Conservation (phyloP, 2,329 filamentous ascomycete species). For the Talaromyces albobiverticillius region DNA sequence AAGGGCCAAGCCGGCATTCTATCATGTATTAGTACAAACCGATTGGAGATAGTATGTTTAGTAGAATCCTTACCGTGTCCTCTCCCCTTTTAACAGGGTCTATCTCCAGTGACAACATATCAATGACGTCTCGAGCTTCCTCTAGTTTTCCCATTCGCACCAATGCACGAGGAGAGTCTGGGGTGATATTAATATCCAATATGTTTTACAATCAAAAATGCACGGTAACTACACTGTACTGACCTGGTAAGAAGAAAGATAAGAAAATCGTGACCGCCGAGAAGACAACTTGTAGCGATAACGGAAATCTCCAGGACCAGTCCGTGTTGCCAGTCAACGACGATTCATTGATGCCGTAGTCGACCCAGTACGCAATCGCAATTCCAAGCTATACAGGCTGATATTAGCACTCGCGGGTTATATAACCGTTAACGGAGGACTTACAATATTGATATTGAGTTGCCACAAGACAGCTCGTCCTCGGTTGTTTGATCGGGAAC, state of each 20-base stretch:
- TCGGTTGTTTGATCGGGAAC: constrained; percentile 15
- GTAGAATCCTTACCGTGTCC: neutral
- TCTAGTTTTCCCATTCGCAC: neutral
- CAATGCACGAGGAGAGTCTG: neutral
- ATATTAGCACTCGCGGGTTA: constrained; percentile 21
- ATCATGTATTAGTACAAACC: neutral
- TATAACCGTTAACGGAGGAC: constrained; percentile 18
- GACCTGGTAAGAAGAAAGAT: neutral
- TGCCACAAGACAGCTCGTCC: constrained; percentile 11
- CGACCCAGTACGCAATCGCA: constrained; percentile 19
- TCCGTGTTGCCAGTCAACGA: constrained; percentile 22
- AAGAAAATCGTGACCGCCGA: constrained; percentile 18
- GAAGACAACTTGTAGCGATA: constrained; percentile 18
- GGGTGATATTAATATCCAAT: too few species aligned
- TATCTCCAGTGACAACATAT: neutral
- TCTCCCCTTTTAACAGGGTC: neutral
- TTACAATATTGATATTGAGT: constrained; percentile 9
- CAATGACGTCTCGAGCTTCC: neutral
- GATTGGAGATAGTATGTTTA: too few species aligned
- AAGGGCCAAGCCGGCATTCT: neutral
- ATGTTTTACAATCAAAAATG: too few species aligned
- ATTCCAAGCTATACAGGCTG: constrained; percentile 4
- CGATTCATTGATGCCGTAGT: constrained; percentile 20
- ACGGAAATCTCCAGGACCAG: constrained; percentile 25
- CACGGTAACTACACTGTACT: too few species aligned